Base-by-base conservation (phyloP, 2,329 filamentous ascomycete species). In the Stenocarpella maydis region DNA sequence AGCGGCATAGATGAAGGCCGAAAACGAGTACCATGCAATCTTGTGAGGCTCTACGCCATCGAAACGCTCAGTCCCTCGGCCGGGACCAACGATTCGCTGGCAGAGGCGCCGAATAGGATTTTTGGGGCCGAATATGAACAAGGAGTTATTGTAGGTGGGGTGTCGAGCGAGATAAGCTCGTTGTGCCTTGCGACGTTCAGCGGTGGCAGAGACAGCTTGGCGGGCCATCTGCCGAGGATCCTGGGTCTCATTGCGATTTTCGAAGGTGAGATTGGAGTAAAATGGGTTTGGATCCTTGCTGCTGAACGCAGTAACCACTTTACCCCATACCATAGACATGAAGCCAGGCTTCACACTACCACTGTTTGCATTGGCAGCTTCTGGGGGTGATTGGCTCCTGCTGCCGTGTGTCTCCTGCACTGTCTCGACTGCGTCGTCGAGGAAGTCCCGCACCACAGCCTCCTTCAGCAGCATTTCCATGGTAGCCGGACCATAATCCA, bases 381-480 rank as follows among this genome's bases (percentile, higher is more conserved):
- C 79, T 75, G 72, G 79, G 69, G 72, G 77, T 70, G 79, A 71
- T 7, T 77, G 76, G 34, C 80, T 79, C 24, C 76, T 80, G 65
- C 77, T 80, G n/a, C 76, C 72, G 54, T 77, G 74, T 67, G 55
- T 74, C 69, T 80, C 80, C 68, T 84, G 80, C 19, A 82, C 75
- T 4, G 81, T 77, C 55, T 85, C 83, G 39, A 86, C 82, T 72
- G 86, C 84, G 73, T 97, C 94, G 75, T 98, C 94, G 5, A 99
- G 87, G 72, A 99, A 99, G 75, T 98, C 96, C 61, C 90, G 91
- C 8, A 99, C 95, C 31, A 99, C 94, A 1, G 94, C 94, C 79
- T 98, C 95, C 77, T 98, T 98, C 54, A 98, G 86, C 60, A 99
- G 86, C 94, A 98, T 97, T 78, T 98, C 96, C 78, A 97, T 92